Conservation (phyloP, 768 basidiomycete genomes). For the Tremella fuciformis region DNA sequence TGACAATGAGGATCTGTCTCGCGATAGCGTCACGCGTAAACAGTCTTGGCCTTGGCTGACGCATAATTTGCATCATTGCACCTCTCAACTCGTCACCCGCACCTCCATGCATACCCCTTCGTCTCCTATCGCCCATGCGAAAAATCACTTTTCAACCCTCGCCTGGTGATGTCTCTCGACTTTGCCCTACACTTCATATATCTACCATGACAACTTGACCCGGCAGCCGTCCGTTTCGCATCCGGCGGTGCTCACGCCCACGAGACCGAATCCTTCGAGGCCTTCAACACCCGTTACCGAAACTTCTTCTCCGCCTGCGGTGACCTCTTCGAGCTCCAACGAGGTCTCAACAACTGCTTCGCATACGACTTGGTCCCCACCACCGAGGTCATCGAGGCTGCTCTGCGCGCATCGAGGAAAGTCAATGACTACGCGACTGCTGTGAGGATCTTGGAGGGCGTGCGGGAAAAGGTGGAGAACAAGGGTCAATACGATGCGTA, state of each 20-base stretch:
- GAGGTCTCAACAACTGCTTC: conserved; percentile 99
- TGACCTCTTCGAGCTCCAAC: conserved; percentile 97
- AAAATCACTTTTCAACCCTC: neutral
- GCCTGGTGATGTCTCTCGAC: no score
- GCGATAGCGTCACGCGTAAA: neutral
- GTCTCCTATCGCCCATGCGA: neutral
- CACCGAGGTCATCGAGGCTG: conserved; percentile 48
- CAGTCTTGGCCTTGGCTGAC: neutral
- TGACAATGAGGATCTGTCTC: neutral
- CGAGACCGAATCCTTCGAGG: conserved; percentile 86
- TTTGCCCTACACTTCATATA: neutral
- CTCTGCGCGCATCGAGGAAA: conserved; percentile 57
- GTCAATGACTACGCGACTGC: conserved; percentile 98
- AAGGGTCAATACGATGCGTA: conserved; percentile 91
- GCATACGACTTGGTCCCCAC: conserved; percentile 71
- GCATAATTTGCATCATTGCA: neutral
- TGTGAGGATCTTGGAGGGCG: conserved; percentile 90
- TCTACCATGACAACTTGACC: neutral
- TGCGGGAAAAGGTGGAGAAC: conserved; percentile 98
- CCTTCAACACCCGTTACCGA: conserved; percentile 90
- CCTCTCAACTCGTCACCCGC: neutral
- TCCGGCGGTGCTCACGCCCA: conserved; percentile 58
- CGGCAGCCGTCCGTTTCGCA: conserved; percentile 1
- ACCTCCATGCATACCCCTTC: neutral
- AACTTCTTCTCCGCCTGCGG: conserved; percentile 87